phyloP scores from a whole-genome alignment of 2,329 filamentous ascomycete genomes.

The Neofusicoccum cordaticola region DNA sequence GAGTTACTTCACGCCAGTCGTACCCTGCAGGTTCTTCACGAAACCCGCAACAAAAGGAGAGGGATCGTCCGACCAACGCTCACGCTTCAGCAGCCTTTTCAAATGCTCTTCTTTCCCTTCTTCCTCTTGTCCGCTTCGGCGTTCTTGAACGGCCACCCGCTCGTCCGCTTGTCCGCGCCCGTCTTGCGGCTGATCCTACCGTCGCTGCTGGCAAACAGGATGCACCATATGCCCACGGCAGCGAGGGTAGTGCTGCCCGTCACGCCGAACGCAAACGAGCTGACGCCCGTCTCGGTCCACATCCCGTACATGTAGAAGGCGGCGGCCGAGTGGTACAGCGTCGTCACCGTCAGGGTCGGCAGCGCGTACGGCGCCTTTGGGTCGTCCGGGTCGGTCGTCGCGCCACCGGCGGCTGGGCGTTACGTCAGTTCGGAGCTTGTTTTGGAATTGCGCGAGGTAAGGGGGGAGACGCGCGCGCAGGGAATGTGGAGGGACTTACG shows the following conservation, averaged over 20 bases:
- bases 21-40: no score
- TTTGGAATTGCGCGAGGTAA: not conserved
- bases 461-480: not conserved
- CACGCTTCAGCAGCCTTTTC: not conserved
- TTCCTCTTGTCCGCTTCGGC: slow-evolving; percentile 54
- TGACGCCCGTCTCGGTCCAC: slow-evolving; percentile 56
- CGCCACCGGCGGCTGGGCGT: slow-evolving; percentile 25
- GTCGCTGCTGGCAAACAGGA: slow-evolving; percentile 56
- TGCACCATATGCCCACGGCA: slow-evolving; percentile 63
- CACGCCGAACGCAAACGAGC: slow-evolving; percentile 60
- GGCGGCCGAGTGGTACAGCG: slow-evolving; percentile 60
- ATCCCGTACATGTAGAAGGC: slow-evolving; percentile 67
- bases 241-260: slow-evolving; percentile 57
- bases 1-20: no score
- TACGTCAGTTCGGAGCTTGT: not conserved
- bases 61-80: no score
- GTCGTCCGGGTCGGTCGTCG: slow-evolving; percentile 33
- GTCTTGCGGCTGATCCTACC: slow-evolving; percentile 61
- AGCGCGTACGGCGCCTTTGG: slow-evolving; percentile 51
- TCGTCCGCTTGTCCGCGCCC: slow-evolving; percentile 64
- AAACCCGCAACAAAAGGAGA: no score
- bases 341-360: slow-evolving; percentile 65
- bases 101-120: slow-evolving; percentile 20
- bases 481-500: not conserved
- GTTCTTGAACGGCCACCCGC: slow-evolving; percentile 65